Evolutionary conservation across 2,329 filamentous ascomycete species (phyloP).

Genomic region (Dactylellina leptospora): DNA sequence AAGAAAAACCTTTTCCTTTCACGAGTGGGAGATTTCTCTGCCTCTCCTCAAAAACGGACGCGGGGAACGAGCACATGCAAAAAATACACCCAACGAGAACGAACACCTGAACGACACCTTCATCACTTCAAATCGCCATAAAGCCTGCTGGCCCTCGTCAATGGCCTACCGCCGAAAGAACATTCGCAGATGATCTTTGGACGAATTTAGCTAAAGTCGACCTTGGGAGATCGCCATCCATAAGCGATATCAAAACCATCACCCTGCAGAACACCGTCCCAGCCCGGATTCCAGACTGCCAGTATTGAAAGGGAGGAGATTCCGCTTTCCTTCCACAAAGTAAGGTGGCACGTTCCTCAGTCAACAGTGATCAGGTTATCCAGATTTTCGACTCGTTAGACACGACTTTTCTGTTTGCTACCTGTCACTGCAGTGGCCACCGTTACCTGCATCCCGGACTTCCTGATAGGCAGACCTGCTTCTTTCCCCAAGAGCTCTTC

Average conservation of each 20-base stretch:
- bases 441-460: slow-evolving; percentile 16
- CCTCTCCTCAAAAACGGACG: slow-evolving; percentile 10
- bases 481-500: slow-evolving; percentile 3
- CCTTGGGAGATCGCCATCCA: slow-evolving; percentile 27
- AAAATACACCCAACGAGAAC: slow-evolving; percentile 5
- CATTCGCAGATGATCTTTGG: slow-evolving; percentile 36
- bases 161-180: slow-evolving; percentile 14
- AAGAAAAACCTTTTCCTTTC: slow-evolving; percentile 18
- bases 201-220: slow-evolving; percentile 14
- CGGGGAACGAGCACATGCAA: slow-evolving; percentile 52
- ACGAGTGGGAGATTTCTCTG: slow-evolving; percentile 14
- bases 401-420: not conserved
- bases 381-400: no score
- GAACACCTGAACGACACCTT: slow-evolving; percentile 15
- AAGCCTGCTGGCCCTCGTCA: slow-evolving; percentile 4
- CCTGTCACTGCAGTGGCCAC: slow-evolving; percentile 31
- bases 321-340: slow-evolving; percentile 4
- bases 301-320: not conserved
- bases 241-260: slow-evolving; percentile 39
- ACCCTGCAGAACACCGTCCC: not conserved
- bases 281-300: not conserved
- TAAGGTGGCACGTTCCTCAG: slow-evolving; percentile 24
- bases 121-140: slow-evolving; percentile 12
- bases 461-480: slow-evolving; percentile 36
- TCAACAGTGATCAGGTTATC: not conserved